Base-by-base conservation (phyloP, 768 basidiomycete genomes). In the Clavulina sp. region DNA sequence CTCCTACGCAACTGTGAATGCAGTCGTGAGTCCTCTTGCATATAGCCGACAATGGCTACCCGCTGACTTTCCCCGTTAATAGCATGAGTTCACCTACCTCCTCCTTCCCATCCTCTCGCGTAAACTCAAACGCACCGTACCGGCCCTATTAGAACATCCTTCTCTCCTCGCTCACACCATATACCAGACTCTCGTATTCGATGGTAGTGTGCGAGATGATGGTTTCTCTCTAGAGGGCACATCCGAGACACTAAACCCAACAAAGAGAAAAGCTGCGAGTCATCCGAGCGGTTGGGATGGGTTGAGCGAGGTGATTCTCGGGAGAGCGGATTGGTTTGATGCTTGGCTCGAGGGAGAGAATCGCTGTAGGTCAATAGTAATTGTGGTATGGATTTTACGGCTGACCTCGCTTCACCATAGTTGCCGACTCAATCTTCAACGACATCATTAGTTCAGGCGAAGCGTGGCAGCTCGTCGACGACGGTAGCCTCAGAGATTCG, bases 91-190 rank as follows among this genome's bases (percentile, higher is more conserved):
- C 61, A 80, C 77, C 2, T 64, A 74, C 5, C 71, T 85, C 26
- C 76, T 96, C 23, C 67, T 93, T 28, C 85, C 87, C 0, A 65
- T 91, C 4, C 70, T 92, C 2, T 69, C 79, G 4, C 73, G 78
- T 29, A 88, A 96, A 59, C 69, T 97, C 9, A 73, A 70, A 38
- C 77, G 75, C 41, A 80, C 84, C 0, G 69, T 91, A 32, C 84
- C 89, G 0, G 62, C 73, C 19, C 65, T 97, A 7, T 66, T 97
- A 3, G 66, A 76, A 2, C 78, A 81, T 57, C 85, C 95, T 0
- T 77, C 89, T 0, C 66, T 97, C 21, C 70, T 99, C 4, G 95
- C 95, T 1, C 93, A 99, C 60, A 96, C 91, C 1, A 82, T 97
- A 46, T 93, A 93, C 62, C 88, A 97, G 63, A 77, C 91, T 0